These are phyloP conservation scores for Schizonepeta tenuifolia DNA, from an alignment of 257 asterid genomes.

Conservation along the genomic window DNA sequence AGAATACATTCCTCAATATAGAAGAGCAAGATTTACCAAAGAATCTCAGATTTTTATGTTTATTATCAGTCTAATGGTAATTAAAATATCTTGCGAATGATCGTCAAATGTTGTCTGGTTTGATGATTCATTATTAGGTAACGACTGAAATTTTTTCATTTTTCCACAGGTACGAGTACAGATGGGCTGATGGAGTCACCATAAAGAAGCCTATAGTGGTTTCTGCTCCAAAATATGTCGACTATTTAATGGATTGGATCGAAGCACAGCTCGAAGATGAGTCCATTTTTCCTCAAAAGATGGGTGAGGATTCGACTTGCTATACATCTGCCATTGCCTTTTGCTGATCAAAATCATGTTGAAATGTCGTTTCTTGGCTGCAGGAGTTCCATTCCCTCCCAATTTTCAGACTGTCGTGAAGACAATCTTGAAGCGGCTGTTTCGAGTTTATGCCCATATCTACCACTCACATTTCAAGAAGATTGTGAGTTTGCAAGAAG, in stretches of 20 bases:
- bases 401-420: slow-evolving; percentile 48
- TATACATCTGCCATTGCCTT: slow-evolving; percentile 1
- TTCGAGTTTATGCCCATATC: slow-evolving; percentile 58
- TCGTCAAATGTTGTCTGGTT: background rate
- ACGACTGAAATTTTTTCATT: background rate
- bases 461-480: slow-evolving; percentile 57
- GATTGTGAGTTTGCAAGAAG: slow-evolving; percentile 51
- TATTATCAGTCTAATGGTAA: background rate
- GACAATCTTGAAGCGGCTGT: slow-evolving; percentile 50
- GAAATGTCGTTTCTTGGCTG: background rate
- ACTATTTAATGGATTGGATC: slow-evolving; percentile 54
- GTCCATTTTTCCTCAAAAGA: slow-evolving; percentile 50
- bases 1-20: background rate
- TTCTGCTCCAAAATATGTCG: slow-evolving; percentile 65
- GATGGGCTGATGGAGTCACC: slow-evolving; percentile 66
- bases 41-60: background rate
- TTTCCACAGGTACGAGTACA: slow-evolving; percentile 51
- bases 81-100: background rate
- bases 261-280: slow-evolving; percentile 50
- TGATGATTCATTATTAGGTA: background rate
- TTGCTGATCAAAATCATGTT: slow-evolving; percentile 7
- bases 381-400: slow-evolving; percentile 53
- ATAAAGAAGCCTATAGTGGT: slow-evolving; percentile 57
- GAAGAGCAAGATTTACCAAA: background rate
- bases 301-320: slow-evolving; percentile 37